Evolutionary conservation across 169 alveolate genomes (phyloP), one percentile per base, ranked within the genome.

Genomic region (Plasmodium falciparum): DNA sequence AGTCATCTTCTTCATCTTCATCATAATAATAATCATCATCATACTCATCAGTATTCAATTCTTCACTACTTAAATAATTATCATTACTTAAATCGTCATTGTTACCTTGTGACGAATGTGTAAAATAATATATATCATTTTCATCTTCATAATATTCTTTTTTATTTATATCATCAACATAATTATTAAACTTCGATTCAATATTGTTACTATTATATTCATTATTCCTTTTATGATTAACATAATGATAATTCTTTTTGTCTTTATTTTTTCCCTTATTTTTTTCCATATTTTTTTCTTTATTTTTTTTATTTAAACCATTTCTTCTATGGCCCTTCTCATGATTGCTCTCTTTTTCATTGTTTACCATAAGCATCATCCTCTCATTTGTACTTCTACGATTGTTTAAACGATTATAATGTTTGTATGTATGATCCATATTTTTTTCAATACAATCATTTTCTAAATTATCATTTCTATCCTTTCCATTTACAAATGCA

Each of bases 61-160:
- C 66, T 11, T 61, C 45, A 13, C 6, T 13, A 56, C 22, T 15
- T 56, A 22, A n/a, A 12, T 56, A 56, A 3, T 22, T 33, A 17
- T 65, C 73, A 13, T 47, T 43, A 11, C 47, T 39, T 13, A 6
- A 17, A 50, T 71, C n/a, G 22, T 49, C 76, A 61, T 61, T 74
- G 12, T 39, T 62, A 39, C 20, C 88, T 15, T 61, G 58, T 26
- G 69, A 49, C 7, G 67, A 65, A 65, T 78, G 65, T 45, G 45
- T 22, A 43, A 17, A 67, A 78, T 78, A 50, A 13, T 59, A 61
- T 45, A 78, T 17, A 71, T 24, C 47, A 29, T 7, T 15, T 56
- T 9, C 59, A 33, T 15, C 17, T 15, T 45, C 12, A 17, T 39
- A 43, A 39, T 29, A 70, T n/a, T 5, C 58, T n/a, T 2, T 45